Base-by-base conservation (phyloP, 108 stramenopile species). In the Nitzschia palea region DNA sequence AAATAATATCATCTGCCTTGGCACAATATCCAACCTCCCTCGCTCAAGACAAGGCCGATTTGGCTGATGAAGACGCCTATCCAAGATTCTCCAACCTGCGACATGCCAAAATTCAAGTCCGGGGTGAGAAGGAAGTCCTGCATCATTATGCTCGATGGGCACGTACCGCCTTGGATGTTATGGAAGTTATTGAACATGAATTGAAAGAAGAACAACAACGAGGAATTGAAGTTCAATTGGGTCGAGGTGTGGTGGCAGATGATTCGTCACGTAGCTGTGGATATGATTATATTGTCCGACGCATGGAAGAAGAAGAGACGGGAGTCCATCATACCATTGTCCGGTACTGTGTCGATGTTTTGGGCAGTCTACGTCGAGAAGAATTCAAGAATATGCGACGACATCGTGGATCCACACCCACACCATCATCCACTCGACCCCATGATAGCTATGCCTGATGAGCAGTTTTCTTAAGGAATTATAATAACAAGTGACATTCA, bases 81-180 rank as follows among this genome's bases (percentile, higher is more conserved):
- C 88, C 88, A 27, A 80, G 78, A 33, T 97, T 87, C 63, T 89
- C 86, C 63, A 96, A 96, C 55, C 55, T 67, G 17, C 85, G 95
- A 29, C 90, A 96, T 74, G 95, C 92, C 45, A 89, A 86, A 62
- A 87, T 96, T 57, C 95, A 96, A 74, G 92, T 96, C 10, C 70
- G 76, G 5, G 92, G 92, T 14, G 95, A 96, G 78, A 96, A 96
- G 73, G 89, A 88, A 70, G 92, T 96, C 2, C 68, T 96, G 69
- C 86, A 89, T 59, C 91, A 94, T 55, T 96, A 81, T 81, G 77
- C 77, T 1, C 50, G 70, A 22, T 92, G 90, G 86, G 90, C 90
- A 3, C 62, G 77, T 12, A 86, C 89, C 6, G 90, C 85, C 5
- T 66, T 91, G 31, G 81, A 88, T 34, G 88, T 93, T 0, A 67